Conservation (phyloP, 805 yeast genomes). For the Priceomyces melissophilus region DNA sequence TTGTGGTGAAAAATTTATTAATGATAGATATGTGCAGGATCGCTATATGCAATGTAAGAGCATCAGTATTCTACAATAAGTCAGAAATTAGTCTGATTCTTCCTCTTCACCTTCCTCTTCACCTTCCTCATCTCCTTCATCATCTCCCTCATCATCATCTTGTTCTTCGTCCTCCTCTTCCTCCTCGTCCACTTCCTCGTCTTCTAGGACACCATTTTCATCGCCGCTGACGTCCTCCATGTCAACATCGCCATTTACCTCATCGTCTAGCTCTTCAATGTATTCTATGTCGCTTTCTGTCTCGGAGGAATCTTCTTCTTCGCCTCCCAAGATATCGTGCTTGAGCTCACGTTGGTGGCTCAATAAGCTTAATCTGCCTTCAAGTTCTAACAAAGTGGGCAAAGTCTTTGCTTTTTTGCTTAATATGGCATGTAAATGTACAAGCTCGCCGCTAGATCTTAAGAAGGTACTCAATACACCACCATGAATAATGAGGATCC, state of each 20-base stretch:
- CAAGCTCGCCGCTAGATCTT: conserved; percentile 35
- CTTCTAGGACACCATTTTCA: conserved; percentile 11
- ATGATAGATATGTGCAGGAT: background rate
- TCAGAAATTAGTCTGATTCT: conserved; percentile 8
- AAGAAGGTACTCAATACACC: conserved; percentile 39
- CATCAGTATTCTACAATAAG: conserved; percentile 6
- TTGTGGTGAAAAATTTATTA: background rate
- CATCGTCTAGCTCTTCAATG: conserved; percentile 63
- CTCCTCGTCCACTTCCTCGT: conserved; percentile 6
- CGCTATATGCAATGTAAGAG: background rate
- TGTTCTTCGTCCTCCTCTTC: conserved; percentile 23
- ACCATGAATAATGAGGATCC: conserved; percentile 55
- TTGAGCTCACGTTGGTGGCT: conserved; percentile 42
- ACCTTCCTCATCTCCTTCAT: conserved; percentile 12
- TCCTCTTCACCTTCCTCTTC: conserved; percentile 5
- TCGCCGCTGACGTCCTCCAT: conserved; percentile 12
- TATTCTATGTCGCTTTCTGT: conserved; percentile 61
- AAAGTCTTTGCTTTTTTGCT: conserved; percentile 47
- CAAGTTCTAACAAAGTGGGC: conserved; percentile 49
- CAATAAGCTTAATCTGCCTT: conserved; percentile 47
- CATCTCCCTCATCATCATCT: conserved; percentile 10
- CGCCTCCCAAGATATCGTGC: conserved; percentile 33
- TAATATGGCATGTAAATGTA: conserved; percentile 44
- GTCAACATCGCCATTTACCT: conserved; percentile 12
- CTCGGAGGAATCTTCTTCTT: conserved; percentile 21